phyloP scores from a whole-genome alignment of 352 stramenopile genomes.

The Globisporangium iwayamae region DNA sequence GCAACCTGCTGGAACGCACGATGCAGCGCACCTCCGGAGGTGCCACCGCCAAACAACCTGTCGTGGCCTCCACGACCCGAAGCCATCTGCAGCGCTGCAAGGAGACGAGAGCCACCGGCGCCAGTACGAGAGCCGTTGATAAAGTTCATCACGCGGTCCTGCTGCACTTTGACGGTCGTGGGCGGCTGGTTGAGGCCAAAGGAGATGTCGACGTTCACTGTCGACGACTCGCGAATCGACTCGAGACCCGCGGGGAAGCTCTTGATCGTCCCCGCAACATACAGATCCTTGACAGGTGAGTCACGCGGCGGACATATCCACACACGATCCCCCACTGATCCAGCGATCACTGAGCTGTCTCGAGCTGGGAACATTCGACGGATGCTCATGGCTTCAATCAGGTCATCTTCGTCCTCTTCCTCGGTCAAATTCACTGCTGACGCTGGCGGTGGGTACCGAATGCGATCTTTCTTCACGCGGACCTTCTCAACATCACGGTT shows the following conservation, averaged over 20 bases:
- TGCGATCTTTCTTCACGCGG: slow-evolving; percentile 46
- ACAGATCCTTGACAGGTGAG: slow-evolving; percentile 34
- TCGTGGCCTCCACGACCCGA: slow-evolving; percentile 18
- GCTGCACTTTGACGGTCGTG: slow-evolving; percentile 48
- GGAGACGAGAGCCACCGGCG: slow-evolving; percentile 39
- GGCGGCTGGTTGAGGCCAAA: slow-evolving; percentile 36
- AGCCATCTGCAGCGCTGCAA: slow-evolving; percentile 55
- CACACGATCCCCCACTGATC: slow-evolving; percentile 58
- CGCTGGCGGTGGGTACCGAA: slow-evolving; percentile 39
- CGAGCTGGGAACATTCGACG: slow-evolving; percentile 59
- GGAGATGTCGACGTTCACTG: slow-evolving; percentile 48
- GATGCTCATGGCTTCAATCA: slow-evolving; percentile 72
- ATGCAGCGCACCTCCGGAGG: slow-evolving; percentile 17
- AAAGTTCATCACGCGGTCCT: slow-evolving; percentile 63
- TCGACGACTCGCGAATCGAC: slow-evolving; percentile 38
- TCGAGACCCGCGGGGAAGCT: slow-evolving; percentile 54
- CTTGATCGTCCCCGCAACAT: slow-evolving; percentile 56
- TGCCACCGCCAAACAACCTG: slow-evolving; percentile 15
- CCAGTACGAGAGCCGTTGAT: slow-evolving; percentile 26
- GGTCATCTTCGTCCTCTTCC: slow-evolving; percentile 17
- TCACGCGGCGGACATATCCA: slow-evolving; percentile 46
- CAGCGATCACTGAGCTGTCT: slow-evolving; percentile 47
- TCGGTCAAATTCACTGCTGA: not conserved
- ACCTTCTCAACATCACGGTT: slow-evolving; percentile 47
- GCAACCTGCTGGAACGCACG: slow-evolving; percentile 44